A percentile compares a stretch with the other conserved stretches of the same genome.
Evolutionary conservation across 805 yeast genomes (phyloP).

Genomic region (Saturnispora sekii): DNA sequence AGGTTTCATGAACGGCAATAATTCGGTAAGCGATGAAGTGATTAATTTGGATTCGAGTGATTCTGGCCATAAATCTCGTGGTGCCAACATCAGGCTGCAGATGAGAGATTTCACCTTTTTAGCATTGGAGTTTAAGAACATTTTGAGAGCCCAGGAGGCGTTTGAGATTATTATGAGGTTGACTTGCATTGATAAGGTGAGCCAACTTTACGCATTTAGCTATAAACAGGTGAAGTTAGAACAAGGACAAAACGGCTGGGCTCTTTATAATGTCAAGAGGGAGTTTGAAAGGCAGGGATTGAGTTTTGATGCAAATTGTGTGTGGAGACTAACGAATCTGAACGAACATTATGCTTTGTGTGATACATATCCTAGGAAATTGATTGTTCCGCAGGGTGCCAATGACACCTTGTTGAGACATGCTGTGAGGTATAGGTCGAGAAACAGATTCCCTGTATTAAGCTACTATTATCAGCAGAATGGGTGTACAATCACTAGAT

Average conservation of each 20-base stretch:
- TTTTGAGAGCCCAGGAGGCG: conserved; percentile 54
- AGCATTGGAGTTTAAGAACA: conserved; percentile 62
- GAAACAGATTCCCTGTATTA: conserved; percentile 72
- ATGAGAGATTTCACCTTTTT: conserved; percentile 82
- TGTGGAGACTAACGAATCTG: conserved; percentile 63
- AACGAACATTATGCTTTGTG: conserved; percentile 61
- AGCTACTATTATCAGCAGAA: conserved; percentile 64
- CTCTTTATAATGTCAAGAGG: conserved; percentile 43
- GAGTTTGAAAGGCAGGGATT: conserved; percentile 70
- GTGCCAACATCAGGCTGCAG: conserved; percentile 54
- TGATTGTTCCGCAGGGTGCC: conserved; percentile 66
- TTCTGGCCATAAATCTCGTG: conserved; percentile 13
- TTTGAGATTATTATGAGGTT: conserved; percentile 61
- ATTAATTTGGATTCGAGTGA: neutral
- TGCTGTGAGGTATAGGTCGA: conserved; percentile 80
- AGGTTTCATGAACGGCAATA: conserved; percentile 3
- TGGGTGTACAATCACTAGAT: conserved; percentile 73
- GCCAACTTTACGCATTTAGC: conserved; percentile 69
- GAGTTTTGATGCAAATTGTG: conserved; percentile 8
- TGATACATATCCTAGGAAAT: conserved; percentile 58
- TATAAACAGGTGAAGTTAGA: conserved; percentile 74
- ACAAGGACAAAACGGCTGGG: conserved; percentile 59
- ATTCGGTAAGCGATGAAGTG: neutral
- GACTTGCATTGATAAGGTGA: conserved; percentile 43
- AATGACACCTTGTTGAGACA: conserved; percentile 78